Conservation (phyloP, 78 protist species). For the Emiliania huxleyi region DNA sequence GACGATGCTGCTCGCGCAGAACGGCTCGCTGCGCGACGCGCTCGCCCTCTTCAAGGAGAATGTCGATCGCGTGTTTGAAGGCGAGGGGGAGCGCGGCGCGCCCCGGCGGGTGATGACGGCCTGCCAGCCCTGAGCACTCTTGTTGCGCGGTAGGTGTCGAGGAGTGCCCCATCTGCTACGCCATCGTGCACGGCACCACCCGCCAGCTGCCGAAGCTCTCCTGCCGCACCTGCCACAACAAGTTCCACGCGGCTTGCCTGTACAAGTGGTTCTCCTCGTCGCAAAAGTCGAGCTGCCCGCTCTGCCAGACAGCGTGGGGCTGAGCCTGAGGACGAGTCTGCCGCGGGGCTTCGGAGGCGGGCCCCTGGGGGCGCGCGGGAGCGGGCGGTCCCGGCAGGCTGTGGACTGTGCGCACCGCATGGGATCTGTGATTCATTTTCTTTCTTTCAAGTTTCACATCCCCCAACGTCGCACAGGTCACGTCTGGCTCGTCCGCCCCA, state of each 20-base stretch:
- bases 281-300: constrained; percentile 70
- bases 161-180: constrained; percentile 82
- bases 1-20: constrained; percentile 63
- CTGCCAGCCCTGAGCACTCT: too few relatives aligned
- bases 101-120: too few relatives aligned
- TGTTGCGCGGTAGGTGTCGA: constrained; percentile 86
- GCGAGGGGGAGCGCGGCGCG: too few relatives aligned
- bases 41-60: constrained; percentile 63
- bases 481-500: too few relatives aligned
- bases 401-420: too few relatives aligned
- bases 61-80: constrained; percentile 48
- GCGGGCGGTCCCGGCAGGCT: too few relatives aligned
- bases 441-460: too few relatives aligned
- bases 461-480: too few relatives aligned
- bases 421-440: too few relatives aligned
- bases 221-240: constrained; percentile 54
- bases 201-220: constrained; percentile 66
- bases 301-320: constrained; percentile 63
- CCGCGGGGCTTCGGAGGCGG: too few relatives aligned
- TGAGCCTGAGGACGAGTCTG: too few relatives aligned
- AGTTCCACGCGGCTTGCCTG: constrained; percentile 69
- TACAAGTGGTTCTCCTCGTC: constrained; percentile 75
- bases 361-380: too few relatives aligned
- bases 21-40: constrained; percentile 73
- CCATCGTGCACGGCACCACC: constrained; percentile 55